Base-by-base conservation (phyloP, 345 rosid species). In the Euphorbia lathyris region DNA sequence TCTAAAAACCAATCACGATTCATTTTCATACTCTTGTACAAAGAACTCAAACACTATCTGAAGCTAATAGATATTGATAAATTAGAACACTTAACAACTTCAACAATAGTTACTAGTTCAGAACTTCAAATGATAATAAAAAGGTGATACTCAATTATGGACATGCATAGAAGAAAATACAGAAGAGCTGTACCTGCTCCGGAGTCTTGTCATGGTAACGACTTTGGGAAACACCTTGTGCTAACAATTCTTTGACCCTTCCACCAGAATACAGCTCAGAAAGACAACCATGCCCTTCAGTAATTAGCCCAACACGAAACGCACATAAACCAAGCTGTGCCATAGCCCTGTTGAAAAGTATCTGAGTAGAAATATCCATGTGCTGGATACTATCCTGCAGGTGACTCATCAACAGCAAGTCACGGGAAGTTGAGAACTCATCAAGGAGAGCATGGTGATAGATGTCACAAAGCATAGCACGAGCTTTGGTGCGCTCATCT, bases 261-360 rank as follows among this genome's bases (percentile, higher is more conserved):
- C 95, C 97, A 81, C 93, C 97, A 11, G 93, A 86, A 78, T 95
- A 95, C 34, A 95, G 79, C 65, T 95, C 99, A 14, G 93, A 78
- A 72, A 95, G 96, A 71, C 99, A 95, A 65, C 97, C 83, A 55
- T 95, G 97, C 59, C 80, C 90, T 73, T 92, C 99, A 23, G 88
- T 67, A 66, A 86, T 81, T 72, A 95, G 79, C 52, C 97, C 97
- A 81, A 80, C 83, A 50, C 92, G 85, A 72, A 95, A 92, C 17
- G 97, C 93, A 77, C 99, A 95, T 25, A 95, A 84, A 65, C 99
- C 99, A 68, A 95, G 88, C 75, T 95, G 97, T 4, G 99, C 97
- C 99, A 92, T 92, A 16, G 96, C 86, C 79, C 99, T 84, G 78
- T 95, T 95, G 72, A 86, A 95, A 43, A 95, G 97, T 48, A 95